These are phyloP conservation scores for Gnomoniopsis smithogilvyi DNA, from an alignment of 2,329 filamentous ascomycete genomes.

Conservation along the genomic window DNA sequence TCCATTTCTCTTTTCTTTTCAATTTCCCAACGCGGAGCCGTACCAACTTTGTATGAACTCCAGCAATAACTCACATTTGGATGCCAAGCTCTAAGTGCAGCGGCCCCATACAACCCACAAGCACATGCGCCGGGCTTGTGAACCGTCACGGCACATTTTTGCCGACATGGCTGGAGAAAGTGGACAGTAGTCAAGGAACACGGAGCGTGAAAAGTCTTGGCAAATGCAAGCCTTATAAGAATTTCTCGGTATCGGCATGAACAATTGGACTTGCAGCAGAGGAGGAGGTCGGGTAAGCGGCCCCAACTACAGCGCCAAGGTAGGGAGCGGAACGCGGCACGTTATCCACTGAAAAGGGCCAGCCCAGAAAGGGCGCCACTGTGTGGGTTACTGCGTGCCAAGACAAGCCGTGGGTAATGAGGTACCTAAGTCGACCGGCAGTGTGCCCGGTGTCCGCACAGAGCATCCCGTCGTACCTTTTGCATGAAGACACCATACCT, in stretches of 20 bases:
- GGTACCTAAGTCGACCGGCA: no score
- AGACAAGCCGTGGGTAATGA: neutral
- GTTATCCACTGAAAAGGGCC: no score
- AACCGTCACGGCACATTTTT: neutral
- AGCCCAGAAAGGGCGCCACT: neutral
- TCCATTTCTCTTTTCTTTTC: neutral
- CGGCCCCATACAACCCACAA: no score
- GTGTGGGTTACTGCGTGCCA: neutral
- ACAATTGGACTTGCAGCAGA: neutral
- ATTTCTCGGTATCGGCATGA: neutral
- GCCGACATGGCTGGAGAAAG: neutral
- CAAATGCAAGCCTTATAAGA: constrained; percentile 2
- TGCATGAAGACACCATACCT: no score
- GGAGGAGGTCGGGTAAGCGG: neutral
- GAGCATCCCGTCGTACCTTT: no score
- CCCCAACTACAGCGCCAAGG: neutral
- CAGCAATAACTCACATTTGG: neutral
- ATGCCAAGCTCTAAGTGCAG: neutral
- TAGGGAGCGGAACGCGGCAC: neutral
- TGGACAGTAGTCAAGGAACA: neutral
- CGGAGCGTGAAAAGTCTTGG: constrained; percentile 4
- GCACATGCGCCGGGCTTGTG: neutral
- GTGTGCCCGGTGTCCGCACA: no score
- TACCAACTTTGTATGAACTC: neutral
- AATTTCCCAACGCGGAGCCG: neutral